phyloP scores from a whole-genome alignment of 805 yeast species.

The Schwanniomyces vanrijiae region DNA sequence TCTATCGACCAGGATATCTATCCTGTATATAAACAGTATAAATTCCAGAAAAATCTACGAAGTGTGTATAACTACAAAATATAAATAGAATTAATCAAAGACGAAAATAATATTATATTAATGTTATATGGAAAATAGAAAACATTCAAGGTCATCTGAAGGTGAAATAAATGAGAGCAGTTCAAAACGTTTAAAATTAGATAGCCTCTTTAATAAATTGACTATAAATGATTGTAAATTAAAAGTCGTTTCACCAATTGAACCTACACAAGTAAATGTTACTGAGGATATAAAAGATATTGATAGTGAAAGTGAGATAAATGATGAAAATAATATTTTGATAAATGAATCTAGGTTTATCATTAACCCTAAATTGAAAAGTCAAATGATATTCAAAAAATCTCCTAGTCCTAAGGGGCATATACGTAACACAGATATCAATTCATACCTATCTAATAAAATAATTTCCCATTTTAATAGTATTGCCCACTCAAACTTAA shows the following conservation, averaged over 20 bases:
- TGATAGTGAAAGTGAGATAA: not conserved
- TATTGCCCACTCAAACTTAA: constrained; percentile 14
- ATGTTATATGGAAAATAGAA: constrained; percentile 4
- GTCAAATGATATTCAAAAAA: constrained; percentile 11
- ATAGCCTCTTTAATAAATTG: constrained; percentile 24
- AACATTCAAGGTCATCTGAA: constrained; percentile 8
- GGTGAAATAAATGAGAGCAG: constrained; percentile 8
- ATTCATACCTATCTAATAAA: constrained; percentile 21
- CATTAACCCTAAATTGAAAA: constrained; percentile 14
- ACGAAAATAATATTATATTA: not conserved
- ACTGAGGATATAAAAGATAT: not conserved
- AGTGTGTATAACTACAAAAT: not conserved
- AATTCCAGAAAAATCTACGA: constrained; percentile 1
- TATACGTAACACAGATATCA: constrained; percentile 8
- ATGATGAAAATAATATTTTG: not conserved
- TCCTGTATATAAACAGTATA: constrained; percentile 1
- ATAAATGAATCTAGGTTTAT: not conserved
- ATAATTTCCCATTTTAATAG: constrained; percentile 21
- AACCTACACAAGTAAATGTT: not conserved
- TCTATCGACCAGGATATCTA: not conserved
- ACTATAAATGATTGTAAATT: constrained; percentile 14
- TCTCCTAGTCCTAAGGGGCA: not conserved
- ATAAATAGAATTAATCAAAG: not conserved
- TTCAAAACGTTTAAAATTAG: constrained; percentile 30
- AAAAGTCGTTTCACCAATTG: not conserved